These are phyloP conservation scores for Chloris gayana DNA, from an alignment of 176 grass and related monocot genomes.

Conservation along the genomic window DNA sequence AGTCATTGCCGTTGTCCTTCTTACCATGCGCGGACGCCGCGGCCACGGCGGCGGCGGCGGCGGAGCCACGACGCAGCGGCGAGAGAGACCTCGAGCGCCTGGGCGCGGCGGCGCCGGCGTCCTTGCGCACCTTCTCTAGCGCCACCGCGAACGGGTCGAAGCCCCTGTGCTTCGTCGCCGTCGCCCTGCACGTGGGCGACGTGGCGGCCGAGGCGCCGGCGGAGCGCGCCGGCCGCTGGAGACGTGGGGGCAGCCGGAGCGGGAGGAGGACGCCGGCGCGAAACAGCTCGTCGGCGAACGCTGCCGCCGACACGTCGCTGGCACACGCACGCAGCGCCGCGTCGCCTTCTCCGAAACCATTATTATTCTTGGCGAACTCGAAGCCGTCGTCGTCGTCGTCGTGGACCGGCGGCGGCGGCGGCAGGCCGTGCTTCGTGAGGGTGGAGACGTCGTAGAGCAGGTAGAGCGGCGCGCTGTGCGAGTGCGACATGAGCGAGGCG, in stretches of 20 bases:
- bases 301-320: constrained; percentile 31
- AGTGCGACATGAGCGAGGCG: constrained; percentile 26
- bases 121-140: constrained; percentile 52
- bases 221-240: constrained; percentile 23
- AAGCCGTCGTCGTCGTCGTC: constrained; percentile 12
- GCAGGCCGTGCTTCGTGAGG: neutral
- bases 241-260: constrained; percentile 45
- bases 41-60: neutral
- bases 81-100: constrained; percentile 47
- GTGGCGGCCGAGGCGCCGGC: constrained; percentile 32
- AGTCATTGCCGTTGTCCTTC: neutral
- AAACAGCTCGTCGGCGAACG: constrained; percentile 47
- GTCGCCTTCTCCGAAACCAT: neutral
- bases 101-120: neutral
- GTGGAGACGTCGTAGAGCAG: constrained; percentile 32
- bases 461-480: constrained; percentile 59
- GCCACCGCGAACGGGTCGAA: constrained; percentile 55
- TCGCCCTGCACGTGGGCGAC: constrained; percentile 22
- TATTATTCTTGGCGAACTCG: neutral
- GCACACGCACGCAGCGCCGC: constrained; percentile 20
- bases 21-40: neutral
- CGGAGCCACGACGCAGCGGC: constrained; percentile 13
- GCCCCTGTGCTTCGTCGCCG: constrained; percentile 13
- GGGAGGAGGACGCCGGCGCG: constrained; percentile 32
- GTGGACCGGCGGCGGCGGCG: neutral